A percentile compares a stretch with the other conserved stretches of the same genome.
These are phyloP conservation scores for Pseudogymnoascus sp. DNA, from an alignment of 2,329 filamentous ascomycete species.

Conservation along the genomic window DNA sequence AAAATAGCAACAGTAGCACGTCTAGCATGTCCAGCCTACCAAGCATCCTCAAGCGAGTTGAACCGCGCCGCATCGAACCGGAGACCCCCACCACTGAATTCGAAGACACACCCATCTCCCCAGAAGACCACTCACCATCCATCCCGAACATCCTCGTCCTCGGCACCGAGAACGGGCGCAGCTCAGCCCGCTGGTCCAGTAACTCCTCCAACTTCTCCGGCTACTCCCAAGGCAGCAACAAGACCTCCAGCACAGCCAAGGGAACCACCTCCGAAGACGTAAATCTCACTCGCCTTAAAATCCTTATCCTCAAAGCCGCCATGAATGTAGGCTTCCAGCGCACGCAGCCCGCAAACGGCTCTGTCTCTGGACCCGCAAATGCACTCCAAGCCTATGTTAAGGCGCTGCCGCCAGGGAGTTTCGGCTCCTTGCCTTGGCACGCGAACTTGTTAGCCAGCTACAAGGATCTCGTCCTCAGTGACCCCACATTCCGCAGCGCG, in stretches of 20 bases:
- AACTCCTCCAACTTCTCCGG: constrained; percentile 70
- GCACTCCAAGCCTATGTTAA: constrained; percentile 71
- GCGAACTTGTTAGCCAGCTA: constrained; percentile 68
- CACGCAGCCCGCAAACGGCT: constrained; percentile 35
- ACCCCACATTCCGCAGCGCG: constrained; percentile 56
- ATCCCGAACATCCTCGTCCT: constrained; percentile 85
- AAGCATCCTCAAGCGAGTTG: constrained; percentile 40
- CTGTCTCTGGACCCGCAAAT: constrained; percentile 24
- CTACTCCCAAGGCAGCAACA: constrained; percentile 64
- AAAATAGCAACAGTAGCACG: constrained; percentile 19
- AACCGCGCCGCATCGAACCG: constrained; percentile 44
- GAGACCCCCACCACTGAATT: constrained; percentile 95
- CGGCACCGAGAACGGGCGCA: constrained; percentile 57
- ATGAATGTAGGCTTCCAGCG: constrained; percentile 76
- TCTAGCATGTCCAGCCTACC: constrained; percentile 42
- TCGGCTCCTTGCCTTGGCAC: constrained; percentile 67
- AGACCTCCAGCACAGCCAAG: constrained; percentile 65
- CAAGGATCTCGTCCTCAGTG: constrained; percentile 68
- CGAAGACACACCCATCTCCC: constrained; percentile 79
- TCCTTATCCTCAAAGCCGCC: constrained; percentile 75
- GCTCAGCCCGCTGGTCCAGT: constrained; percentile 71
- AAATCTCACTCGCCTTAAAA: constrained; percentile 70
- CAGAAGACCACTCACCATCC: constrained; percentile 65
- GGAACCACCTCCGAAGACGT: constrained; percentile 66
- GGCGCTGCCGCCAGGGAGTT: constrained; percentile 66